Base-by-base conservation (phyloP, 306 rosid species). In the Coriaria nepalensis region DNA sequence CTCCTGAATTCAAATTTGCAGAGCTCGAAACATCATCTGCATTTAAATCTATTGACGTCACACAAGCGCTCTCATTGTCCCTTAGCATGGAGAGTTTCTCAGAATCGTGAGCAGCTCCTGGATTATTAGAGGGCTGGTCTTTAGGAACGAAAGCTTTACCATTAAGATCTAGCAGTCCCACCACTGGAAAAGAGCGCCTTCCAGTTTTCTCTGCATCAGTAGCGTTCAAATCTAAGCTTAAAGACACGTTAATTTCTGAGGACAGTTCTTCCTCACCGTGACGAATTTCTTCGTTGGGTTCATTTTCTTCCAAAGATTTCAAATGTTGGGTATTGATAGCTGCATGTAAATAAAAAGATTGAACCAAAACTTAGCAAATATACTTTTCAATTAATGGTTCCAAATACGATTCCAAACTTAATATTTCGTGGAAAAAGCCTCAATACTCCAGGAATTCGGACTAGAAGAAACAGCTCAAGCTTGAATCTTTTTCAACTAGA, bases 11-110 rank as follows among this genome's bases (percentile, higher is more conserved):
- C 62, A 66, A 54, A 14, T 40, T 74, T 44, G 59, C 53, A 10
- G 81, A 61, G 62, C 82, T 79, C 9, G 61, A 73, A 70, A 69
- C 85, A 62, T 72, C 83, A 50, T 71, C 92, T 10, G 76, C 81
- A 62, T 85, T 85, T 32, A 85, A 80, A 58, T 79, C 87, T 47
- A 85, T 62, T 5, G 77, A 49, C 15, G 53, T 66, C 20, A 45
- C 63, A 47, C 35, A 56, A 37, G 35, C 48, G 56, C 40, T 60
- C 10, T 47, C 80, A 12, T 47, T 42, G 56, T 67, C 73, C 72
- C 64, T 62, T 13, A 10, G 48, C 8, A 56, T 36, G 0, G 51
- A 47, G 44, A 10, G 53, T 59, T 62, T 69, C 0, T 33, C 7
- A 35, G 65, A 61, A 65, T 67, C 69, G 67, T 61, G 64, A 39